Percentiles rank a stretch among this genome's conserved stretches.
Evolutionary conservation across 495 filamentous ascomycete genomes (phyloP).

Genomic region (Cudoniella acicularis): DNA sequence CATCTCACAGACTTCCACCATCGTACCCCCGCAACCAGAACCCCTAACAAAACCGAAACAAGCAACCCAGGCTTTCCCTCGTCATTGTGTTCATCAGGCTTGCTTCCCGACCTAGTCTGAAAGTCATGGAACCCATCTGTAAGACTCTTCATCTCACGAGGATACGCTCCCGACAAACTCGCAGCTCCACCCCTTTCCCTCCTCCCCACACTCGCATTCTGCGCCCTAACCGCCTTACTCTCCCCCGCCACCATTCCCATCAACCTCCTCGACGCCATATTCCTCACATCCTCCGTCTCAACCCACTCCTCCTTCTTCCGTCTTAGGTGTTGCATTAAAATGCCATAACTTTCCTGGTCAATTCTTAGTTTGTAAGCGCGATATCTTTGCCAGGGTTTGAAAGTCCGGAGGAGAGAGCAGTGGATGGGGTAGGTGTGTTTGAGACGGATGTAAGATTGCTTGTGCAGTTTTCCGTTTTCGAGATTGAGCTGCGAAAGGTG

Average conservation of each 20-base stretch:
- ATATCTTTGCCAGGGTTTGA: background rate
- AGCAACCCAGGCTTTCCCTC: too few relatives aligned
- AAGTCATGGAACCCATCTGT: too few relatives aligned
- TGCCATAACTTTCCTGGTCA: conserved; percentile 7
- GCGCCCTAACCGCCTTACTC: too few relatives aligned
- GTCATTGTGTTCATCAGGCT: too few relatives aligned
- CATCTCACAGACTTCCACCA: too few relatives aligned
- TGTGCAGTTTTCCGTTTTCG: conserved; percentile 4
- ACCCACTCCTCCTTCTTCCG: background rate
- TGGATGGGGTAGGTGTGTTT: conserved; percentile 11
- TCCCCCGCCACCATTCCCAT: background rate
- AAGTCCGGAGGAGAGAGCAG: conserved; percentile 5
- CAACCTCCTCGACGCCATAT: background rate
- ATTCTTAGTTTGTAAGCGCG: conserved; percentile 6
- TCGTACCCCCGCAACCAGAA: too few relatives aligned
- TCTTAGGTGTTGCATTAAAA: background rate
- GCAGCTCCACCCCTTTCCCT: too few relatives aligned
- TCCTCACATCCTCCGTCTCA: background rate
- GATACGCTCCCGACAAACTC: too few relatives aligned
- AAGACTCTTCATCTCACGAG: too few relatives aligned
- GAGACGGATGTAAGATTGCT: conserved; percentile 15
- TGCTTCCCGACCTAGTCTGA: too few relatives aligned
- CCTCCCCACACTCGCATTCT: too few relatives aligned
- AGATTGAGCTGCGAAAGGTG: background rate
- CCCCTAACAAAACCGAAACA: too few relatives aligned